Conservation (phyloP, 306 rosid species). For the Canavalia ensiformis region DNA sequence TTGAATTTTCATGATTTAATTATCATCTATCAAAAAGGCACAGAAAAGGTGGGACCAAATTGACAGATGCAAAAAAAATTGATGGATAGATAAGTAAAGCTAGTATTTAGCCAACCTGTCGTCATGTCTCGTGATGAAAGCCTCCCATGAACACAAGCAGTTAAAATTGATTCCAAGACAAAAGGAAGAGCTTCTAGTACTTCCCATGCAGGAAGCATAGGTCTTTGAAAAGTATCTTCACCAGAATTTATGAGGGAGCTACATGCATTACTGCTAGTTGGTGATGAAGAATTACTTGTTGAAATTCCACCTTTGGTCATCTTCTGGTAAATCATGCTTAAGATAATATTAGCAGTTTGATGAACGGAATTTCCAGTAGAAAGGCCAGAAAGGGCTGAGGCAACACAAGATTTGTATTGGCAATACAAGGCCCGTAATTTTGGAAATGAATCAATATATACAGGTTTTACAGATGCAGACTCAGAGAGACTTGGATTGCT, state of each 20-base stretch:
- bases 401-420: conserved; percentile 75
- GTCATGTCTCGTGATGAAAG: conserved; percentile 83
- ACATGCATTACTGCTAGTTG: conserved; percentile 57
- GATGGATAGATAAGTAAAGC: conserved; percentile 41
- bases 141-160: conserved; percentile 84
- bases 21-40: conserved; percentile 27
- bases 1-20: conserved; percentile 41
- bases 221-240: conserved; percentile 70
- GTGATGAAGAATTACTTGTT: conserved; percentile 59
- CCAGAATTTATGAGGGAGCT: conserved; percentile 57
- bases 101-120: conserved; percentile 67
- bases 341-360: conserved; percentile 69
- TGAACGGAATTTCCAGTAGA: conserved; percentile 72
- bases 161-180: conserved; percentile 79
- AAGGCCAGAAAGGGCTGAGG: conserved; percentile 70
- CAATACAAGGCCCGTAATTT: conserved; percentile 74
- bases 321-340: conserved; percentile 78
- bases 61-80: conserved; percentile 32
- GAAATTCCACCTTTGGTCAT: conserved; percentile 65
- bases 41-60: conserved; percentile 23
- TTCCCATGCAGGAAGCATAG: conserved; percentile 82
- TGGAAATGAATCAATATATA: conserved; percentile 73
- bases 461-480: conserved; percentile 53
- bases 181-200: conserved; percentile 79
- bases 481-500: conserved; percentile 52